A percentile compares a stretch with the other conserved stretches of the same genome.
phyloP scores from a whole-genome alignment of 2,329 filamentous ascomycete species.

The Sclerotinia nivalis region DNA sequence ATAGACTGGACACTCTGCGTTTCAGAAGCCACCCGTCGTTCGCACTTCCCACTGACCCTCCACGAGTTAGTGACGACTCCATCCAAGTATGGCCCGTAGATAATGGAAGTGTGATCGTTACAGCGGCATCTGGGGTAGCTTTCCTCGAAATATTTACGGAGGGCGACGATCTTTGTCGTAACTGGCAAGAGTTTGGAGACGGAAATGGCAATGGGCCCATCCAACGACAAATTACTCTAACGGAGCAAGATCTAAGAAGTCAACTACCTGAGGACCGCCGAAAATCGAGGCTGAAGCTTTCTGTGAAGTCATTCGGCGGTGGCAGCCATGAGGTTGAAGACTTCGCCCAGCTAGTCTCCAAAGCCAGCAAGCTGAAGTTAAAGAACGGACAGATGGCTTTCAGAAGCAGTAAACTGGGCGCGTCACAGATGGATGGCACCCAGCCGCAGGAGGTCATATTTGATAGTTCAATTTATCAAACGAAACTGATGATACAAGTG shows the following conservation, averaged over 20 bases:
- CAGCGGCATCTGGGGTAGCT: constrained; percentile 77
- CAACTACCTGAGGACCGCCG: constrained; percentile 71
- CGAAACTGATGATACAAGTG: constrained; percentile 73
- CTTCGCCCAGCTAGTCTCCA: constrained; percentile 67
- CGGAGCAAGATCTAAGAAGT: constrained; percentile 71
- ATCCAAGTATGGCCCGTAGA: constrained; percentile 87
- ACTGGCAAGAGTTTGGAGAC: constrained; percentile 78
- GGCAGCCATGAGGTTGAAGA: constrained; percentile 77
- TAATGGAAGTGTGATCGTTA: constrained; percentile 71
- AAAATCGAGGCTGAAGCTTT: constrained; percentile 68
- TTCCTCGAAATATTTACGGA: constrained; percentile 82
- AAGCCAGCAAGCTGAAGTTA: constrained; percentile 71
- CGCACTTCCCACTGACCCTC: constrained; percentile 73
- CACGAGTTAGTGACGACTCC: constrained; percentile 66
- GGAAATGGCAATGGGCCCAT: constrained; percentile 58
- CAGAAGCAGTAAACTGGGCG: constrained; percentile 72
- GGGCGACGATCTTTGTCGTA: constrained; percentile 76
- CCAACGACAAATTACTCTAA: constrained; percentile 72
- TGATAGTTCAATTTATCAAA: constrained; percentile 65
- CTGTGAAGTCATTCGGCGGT: constrained; percentile 74
- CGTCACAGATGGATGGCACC: constrained; percentile 69
- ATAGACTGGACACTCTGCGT: constrained; percentile 82
- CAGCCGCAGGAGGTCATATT: constrained; percentile 73
- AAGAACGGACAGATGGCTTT: constrained; percentile 74
- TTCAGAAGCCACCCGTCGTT: constrained; percentile 93